Evolutionary conservation across 2,329 filamentous ascomycete species (phyloP), one percentile per base, ranked within the genome.

Genomic region (Fusarium drepaniforme): DNA sequence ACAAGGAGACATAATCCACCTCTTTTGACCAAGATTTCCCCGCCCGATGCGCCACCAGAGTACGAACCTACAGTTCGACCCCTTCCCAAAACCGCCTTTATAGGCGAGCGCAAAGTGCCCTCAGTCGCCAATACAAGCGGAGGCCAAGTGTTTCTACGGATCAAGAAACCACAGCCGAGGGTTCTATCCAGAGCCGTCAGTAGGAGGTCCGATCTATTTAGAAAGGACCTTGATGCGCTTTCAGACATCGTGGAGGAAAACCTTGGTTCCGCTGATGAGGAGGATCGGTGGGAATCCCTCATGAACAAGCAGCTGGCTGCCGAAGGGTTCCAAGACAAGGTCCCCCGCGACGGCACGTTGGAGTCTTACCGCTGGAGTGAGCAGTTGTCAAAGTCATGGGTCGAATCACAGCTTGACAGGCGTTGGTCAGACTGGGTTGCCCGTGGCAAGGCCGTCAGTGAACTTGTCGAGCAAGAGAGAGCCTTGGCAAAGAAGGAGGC

Each of bases 151-250:
- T 93, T 95, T 77, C 81, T 96, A 33, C 90, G 93, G 40, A 82
- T 92, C 53, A 87, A 85, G 72, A 93, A 93, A 80, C 91, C 91
- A 6, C 92, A 95, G 80, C 88, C 92, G 3, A 79, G 80, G 1
- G 82, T 83, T n/a, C 82, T 96, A 23, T 88, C 86, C n/a, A 83
- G 88, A 11, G 86, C 92, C 18, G 77, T 96, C 3, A 84, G 86
- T 12, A 84, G 89, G 60, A 90, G 89, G 76, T 81, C 88, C 21
- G 70, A 79, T 5, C 80, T 83, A 44, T 87, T 87, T n/a, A 82
- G 86, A 51, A 79, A 80, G 53, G 82, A 86, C 18, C 80, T 88
- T 15, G 68, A 83, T 57, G 78, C 78, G 18, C 76, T 85, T 1
- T 71, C 85, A 11, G 76, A 82, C 8, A 75, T 90, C 25, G 78